Evolutionary conservation across 768 basidiomycete genomes (phyloP).

Genomic region (Gymnopilus dilepis): DNA sequence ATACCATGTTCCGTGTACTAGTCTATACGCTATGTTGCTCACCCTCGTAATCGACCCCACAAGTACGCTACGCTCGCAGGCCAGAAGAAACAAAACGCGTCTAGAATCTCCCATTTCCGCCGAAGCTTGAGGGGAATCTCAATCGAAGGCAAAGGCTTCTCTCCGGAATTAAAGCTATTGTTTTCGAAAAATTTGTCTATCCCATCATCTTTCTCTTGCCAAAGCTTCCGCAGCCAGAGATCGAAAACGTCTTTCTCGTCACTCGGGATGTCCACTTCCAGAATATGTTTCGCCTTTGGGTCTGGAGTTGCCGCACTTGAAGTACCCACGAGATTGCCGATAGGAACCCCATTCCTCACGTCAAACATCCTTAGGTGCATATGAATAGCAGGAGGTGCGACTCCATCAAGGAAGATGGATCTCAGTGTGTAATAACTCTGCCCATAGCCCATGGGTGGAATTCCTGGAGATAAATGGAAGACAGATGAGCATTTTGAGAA

Average conservation of each 20-base stretch:
- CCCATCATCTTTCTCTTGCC: slow-evolving; percentile 84
- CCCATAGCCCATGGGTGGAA: slow-evolving; percentile 81
- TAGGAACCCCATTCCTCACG: slow-evolving; percentile 68
- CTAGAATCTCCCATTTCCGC: slow-evolving; percentile 56
- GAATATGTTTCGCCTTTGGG: slow-evolving; percentile 31
- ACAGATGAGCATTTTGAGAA: slow-evolving; percentile 1
- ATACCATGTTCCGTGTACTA: slow-evolving; percentile 22
- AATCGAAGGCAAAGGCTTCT: slow-evolving; percentile 33
- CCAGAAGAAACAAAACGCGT: slow-evolving; percentile 75
- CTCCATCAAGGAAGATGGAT: slow-evolving; percentile 82
- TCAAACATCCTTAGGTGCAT: slow-evolving; percentile 85
- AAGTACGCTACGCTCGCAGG: slow-evolving; percentile 58
- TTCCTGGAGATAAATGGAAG: slow-evolving; percentile 46
- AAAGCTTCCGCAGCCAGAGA: slow-evolving; percentile 79
- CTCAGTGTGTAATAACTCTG: slow-evolving; percentile 90
- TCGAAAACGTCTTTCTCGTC: slow-evolving; percentile 75
- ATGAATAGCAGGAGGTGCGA: slow-evolving; percentile 86
- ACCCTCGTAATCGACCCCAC: slow-evolving; percentile 47
- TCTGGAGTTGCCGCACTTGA: slow-evolving; percentile 35
- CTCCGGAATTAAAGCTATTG: slow-evolving; percentile 47
- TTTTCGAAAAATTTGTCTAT: slow-evolving; percentile 70
- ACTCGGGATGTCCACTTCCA: slow-evolving; percentile 57
- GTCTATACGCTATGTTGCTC: slow-evolving; percentile 23
- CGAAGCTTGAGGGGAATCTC: slow-evolving; percentile 68
- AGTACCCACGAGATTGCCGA: slow-evolving; percentile 57